Base-by-base conservation (phyloP, 495 filamentous ascomycete species). In the Lasiosphaeria hispida region DNA sequence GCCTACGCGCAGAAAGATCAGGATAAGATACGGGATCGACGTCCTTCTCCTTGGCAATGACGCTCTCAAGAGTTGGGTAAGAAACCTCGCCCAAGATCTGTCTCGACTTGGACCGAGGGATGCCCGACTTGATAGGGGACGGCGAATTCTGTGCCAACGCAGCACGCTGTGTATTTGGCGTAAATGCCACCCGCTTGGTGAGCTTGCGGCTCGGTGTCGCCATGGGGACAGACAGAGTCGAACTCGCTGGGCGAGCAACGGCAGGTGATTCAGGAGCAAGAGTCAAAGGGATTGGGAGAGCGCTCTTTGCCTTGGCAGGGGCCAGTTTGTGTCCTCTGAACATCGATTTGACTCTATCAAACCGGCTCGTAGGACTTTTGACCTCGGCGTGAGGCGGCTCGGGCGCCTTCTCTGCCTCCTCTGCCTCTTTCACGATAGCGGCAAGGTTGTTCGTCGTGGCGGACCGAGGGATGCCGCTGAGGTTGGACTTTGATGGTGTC, bases 281-380 rank as follows among this genome's bases (percentile, higher is more conserved):
- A 15, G 68, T 50, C 7, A 69, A 50, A 14, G 77, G 69, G 30
- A 69, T 57, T 6, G 72, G 76, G 19, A 77, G 66, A 39, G 62
- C 67, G 58, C 71, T 77, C 62, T 69, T 72, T 0, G 62, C 38
- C 60, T 72, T 78, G 19, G 67, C 63, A 41, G 69, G 61, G 45
- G 62, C 69, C 1, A 71, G 45, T 53, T 69, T 79, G 57, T 61
- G 63, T 55, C 70, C 73, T 68, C 72, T 70, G 18, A 82, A 64
- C 50, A 82, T 75, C 34, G 79, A 79, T 53, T 77, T 81, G 61
- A 81, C 71, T 55, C 69, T 75, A 62, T 75, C 77, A 63, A 81
- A 70, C 48, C 71, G 72, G 61, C 73, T 68, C 34, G 14, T 59
- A 8, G 77, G 75, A 47, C 63, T 78, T 48, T 67, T 71, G 49